Base-by-base conservation (phyloP, 1,284 basidiomycete species). In the Microbotryum intermedium region DNA sequence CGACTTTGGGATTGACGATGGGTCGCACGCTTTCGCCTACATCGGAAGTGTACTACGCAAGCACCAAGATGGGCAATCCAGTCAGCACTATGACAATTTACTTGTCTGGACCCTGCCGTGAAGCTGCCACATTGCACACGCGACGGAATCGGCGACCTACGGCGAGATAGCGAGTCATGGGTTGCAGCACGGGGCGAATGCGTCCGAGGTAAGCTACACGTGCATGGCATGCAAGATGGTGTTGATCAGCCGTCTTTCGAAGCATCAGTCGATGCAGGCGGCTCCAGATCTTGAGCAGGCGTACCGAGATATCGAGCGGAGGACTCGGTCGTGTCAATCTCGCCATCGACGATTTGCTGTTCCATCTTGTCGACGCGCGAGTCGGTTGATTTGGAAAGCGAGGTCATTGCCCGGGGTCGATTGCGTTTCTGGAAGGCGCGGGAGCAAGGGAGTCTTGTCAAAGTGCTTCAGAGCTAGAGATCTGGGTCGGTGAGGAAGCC, bases 11-110 rank as follows among this genome's bases (percentile, higher is more conserved):
- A 20, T 82, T 82, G 4, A 93, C 87, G 44, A 94, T 82, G 2
- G 91, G 91, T 30, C 91, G 81, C 76, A 95, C 92, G 0, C 90
- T 88, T 76, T 95, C 92, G 59, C 92, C 92, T 39, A 95, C 78
- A 72, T 95, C 91, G 76, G 86, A 88, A 25, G 88, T 89, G 82
- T 85, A 76, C 21, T 16, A 23, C 34, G 34, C 34, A 16, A 16
- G 6, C 11, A 11, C 34, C 34, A 5, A 16, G 4, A 39, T 11
- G 48, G 30, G 34, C 26, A 20, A 21, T 20, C 44, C 42, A 16
- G 16, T 20, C 45, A 39, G 20, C 8, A 11, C 44, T 43, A 29
- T 10, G 11, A 39, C 10, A 29, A 47, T 13, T 49, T n/a, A 18
- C 3, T 11, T 13, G 45, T 11, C 25, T 9, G 11, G 34, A 11